These are phyloP conservation scores for Annona squamosa DNA, from an alignment of 164 flowering plant species.

Conservation along the genomic window DNA sequence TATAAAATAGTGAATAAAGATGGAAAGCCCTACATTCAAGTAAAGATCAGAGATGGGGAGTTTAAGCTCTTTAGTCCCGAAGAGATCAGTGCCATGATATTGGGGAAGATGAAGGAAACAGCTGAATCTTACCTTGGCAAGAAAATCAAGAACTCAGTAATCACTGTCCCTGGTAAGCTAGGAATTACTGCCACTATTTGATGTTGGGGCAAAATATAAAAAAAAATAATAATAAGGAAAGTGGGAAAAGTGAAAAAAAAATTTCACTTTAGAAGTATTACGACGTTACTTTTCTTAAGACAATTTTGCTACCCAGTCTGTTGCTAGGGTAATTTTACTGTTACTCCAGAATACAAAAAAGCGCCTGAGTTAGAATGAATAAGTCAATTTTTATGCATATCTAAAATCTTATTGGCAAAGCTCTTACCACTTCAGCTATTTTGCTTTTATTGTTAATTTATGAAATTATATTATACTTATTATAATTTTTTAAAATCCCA, in stretches of 20 bases:
- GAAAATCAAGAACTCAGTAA: too few relatives aligned
- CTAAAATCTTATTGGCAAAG: too few relatives aligned
- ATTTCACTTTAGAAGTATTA: too few relatives aligned
- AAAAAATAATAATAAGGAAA: slow-evolving; percentile 25
- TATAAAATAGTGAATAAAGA: slow-evolving; percentile 14
- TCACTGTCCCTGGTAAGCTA: slow-evolving; percentile 23
- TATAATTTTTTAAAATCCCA: too few relatives aligned
- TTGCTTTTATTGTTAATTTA: too few relatives aligned
- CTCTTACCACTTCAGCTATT: too few relatives aligned
- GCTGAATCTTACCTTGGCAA: too few relatives aligned
- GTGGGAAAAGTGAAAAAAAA: too few relatives aligned
- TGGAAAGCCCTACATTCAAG: slow-evolving; percentile 52
- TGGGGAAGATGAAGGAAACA: too few relatives aligned
- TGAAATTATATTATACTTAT: too few relatives aligned
- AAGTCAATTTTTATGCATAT: background rate
- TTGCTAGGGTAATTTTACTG: slow-evolving; percentile 17
- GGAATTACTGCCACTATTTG: slow-evolving; percentile 46
- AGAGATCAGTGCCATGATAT: slow-evolving; percentile 38
- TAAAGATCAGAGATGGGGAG: slow-evolving; percentile 40
- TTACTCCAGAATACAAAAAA: slow-evolving; percentile 16
- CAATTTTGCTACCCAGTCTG: too few relatives aligned
- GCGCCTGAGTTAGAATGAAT: slow-evolving; percentile 16
- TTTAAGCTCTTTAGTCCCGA: slow-evolving; percentile 51
- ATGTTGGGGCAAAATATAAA: slow-evolving; percentile 38
- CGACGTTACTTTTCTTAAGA: too few relatives aligned